phyloP scores from a whole-genome alignment of 305 asterid species.

The Plantago coronopus region DNA sequence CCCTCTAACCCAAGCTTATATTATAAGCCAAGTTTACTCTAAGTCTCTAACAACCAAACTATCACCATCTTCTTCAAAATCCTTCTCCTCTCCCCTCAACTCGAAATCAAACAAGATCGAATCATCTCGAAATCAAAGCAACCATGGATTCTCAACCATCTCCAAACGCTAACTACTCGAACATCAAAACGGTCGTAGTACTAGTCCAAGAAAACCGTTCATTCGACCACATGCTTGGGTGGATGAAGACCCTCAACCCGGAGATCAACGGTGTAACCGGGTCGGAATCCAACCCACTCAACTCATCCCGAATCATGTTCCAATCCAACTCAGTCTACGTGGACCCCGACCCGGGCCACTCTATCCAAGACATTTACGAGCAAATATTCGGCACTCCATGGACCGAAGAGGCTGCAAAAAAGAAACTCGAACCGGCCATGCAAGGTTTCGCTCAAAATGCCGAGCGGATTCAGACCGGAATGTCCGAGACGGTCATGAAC shows the following conservation, averaged over 20 bases:
- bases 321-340: conserved; percentile 28
- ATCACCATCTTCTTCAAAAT: neutral
- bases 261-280: conserved; percentile 55
- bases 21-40: conserved; percentile 19
- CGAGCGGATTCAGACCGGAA: conserved; percentile 34
- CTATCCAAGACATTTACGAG: conserved; percentile 49
- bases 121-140: conserved; percentile 7
- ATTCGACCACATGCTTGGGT: conserved; percentile 65
- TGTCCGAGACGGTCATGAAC: conserved; percentile 54
- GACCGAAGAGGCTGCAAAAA: conserved; percentile 30
- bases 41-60: conserved; percentile 12
- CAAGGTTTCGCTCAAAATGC: conserved; percentile 62
- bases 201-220: conserved; percentile 73
- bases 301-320: conserved; percentile 24
- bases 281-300: conserved; percentile 43
- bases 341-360: conserved; percentile 59
- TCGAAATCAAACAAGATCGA: neutral
- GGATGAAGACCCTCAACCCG: conserved; percentile 64
- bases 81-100: neutral
- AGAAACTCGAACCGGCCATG: conserved; percentile 36
- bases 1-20: conserved; percentile 11
- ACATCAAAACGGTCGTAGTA: conserved; percentile 55
- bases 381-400: conserved; percentile 50
- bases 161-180: conserved; percentile 29
- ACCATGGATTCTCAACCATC: conserved; percentile 28